A percentile compares a stretch with the other conserved stretches of the same genome.
Evolutionary conservation across 805 yeast species (phyloP).

Genomic region (Candida pseudofarinosa): DNA sequence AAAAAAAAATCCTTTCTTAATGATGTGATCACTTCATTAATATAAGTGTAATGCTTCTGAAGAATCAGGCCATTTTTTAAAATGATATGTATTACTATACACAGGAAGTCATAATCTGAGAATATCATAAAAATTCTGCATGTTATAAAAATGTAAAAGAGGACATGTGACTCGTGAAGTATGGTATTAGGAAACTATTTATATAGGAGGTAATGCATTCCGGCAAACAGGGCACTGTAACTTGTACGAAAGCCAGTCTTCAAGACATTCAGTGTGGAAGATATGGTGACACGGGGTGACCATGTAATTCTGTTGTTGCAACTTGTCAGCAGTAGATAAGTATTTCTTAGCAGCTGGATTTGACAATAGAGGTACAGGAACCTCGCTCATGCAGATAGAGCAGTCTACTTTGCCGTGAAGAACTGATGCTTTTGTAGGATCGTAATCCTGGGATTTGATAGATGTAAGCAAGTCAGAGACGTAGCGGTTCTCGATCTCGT

Average conservation of each 20-base stretch:
- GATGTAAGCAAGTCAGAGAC: slow-evolving; percentile 47
- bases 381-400: slow-evolving; percentile 83
- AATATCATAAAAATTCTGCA: too few species aligned
- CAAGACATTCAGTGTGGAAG: slow-evolving; percentile 86
- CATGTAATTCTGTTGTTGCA: slow-evolving; percentile 53
- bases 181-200: too few species aligned
- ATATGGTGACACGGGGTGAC: slow-evolving; percentile 89
- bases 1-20: neutral
- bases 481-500: slow-evolving; percentile 62
- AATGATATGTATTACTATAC: neutral
- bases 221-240: slow-evolving; percentile 94
- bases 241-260: slow-evolving; percentile 89
- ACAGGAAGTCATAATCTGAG: neutral
- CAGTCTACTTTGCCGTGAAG: slow-evolving; percentile 60
- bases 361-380: slow-evolving; percentile 50
- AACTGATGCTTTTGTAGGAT: slow-evolving; percentile 23
- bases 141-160: neutral
- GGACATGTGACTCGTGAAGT: too few species aligned
- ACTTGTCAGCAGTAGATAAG: slow-evolving; percentile 5
- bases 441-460: slow-evolving; percentile 20
- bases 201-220: slow-evolving; percentile 77
- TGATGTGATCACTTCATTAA: neutral
- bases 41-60: neutral
- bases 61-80: neutral
- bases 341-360: slow-evolving; percentile 12